These are phyloP conservation scores for Cordyceps javanica DNA, from an alignment of 2,329 filamentous ascomycete genomes.

Conservation along the genomic window DNA sequence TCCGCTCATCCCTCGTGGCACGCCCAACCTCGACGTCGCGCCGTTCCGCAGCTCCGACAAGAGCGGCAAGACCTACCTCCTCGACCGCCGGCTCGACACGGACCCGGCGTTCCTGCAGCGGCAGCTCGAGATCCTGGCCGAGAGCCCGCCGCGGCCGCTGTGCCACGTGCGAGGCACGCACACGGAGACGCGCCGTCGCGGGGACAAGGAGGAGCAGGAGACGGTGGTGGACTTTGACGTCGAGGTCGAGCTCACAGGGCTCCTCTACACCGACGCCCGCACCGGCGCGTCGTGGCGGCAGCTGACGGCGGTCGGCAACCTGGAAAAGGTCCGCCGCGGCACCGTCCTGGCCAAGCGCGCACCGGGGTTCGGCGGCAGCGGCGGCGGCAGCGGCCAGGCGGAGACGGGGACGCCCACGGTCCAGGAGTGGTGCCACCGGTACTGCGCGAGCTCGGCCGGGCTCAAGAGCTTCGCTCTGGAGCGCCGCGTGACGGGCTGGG, in stretches of 20 bases:
- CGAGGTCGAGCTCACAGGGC: slow-evolving; percentile 51
- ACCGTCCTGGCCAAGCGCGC: slow-evolving; percentile 49
- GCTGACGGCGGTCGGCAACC: slow-evolving; percentile 49
- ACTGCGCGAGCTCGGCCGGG: slow-evolving; percentile 49
- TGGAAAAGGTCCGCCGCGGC: slow-evolving; percentile 59
- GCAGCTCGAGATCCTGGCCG: slow-evolving; percentile 38
- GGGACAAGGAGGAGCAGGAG: slow-evolving; percentile 40
- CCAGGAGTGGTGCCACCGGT: slow-evolving; percentile 62
- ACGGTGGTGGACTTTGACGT: slow-evolving; percentile 55
- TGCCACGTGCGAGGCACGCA: slow-evolving; percentile 50
- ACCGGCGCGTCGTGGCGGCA: slow-evolving; percentile 34
- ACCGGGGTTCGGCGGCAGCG: slow-evolving; percentile 33
- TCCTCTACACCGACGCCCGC: slow-evolving; percentile 43
- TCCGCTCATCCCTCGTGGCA: slow-evolving; percentile 20
- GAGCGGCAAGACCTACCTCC: slow-evolving; percentile 34
- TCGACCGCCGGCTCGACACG: slow-evolving; percentile 39
- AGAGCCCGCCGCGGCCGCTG: slow-evolving; percentile 45
- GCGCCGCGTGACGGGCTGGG: slow-evolving; percentile 53
- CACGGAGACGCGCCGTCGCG: slow-evolving; percentile 35
- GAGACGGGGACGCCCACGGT: slow-evolving; percentile 28
- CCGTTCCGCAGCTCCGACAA: slow-evolving; percentile 26
- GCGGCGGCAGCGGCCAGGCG: slow-evolving; percentile 19
- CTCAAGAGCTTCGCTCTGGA: slow-evolving; percentile 52
- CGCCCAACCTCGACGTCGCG: slow-evolving; percentile 18
- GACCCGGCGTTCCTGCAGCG: slow-evolving; percentile 37